Evolutionary conservation across 768 basidiomycete species (phyloP).

Genomic region (Pleurotus salmoneostramineus): DNA sequence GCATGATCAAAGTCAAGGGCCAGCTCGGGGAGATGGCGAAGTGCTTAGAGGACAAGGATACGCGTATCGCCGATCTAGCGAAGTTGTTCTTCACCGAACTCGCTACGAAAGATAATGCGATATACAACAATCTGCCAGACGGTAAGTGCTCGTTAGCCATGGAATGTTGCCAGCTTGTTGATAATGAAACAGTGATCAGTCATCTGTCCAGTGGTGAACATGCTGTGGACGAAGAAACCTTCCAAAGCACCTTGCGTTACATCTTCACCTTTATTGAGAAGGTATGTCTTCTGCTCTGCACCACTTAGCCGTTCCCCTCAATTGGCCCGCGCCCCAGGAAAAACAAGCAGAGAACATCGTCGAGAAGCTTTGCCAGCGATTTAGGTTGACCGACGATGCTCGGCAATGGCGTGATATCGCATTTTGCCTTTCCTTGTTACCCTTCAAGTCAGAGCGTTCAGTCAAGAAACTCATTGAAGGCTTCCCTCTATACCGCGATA

Average conservation of each 20-base stretch:
- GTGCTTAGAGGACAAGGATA: constrained; percentile 90
- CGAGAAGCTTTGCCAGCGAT: constrained; percentile 96
- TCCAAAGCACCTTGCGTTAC: constrained; percentile 90
- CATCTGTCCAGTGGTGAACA: constrained; percentile 89
- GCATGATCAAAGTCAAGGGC: constrained; percentile 99
- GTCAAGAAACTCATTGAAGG: constrained; percentile 96
- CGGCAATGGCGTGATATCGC: constrained; percentile 98
- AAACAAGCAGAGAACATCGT: constrained; percentile 98
- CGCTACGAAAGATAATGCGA: constrained; percentile 96
- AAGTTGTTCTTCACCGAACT: constrained; percentile 97
- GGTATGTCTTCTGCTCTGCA: constrained; percentile 34
- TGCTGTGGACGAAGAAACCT: constrained; percentile 88
- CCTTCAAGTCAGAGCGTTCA: constrained; percentile 95
- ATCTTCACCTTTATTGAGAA: constrained; percentile 98
- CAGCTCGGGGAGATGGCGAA: constrained; percentile 99
- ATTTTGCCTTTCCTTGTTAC: constrained; percentile 89
- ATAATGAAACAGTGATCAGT: constrained; percentile 68
- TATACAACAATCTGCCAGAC: constrained; percentile 98
- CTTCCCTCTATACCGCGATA: constrained; percentile 91
- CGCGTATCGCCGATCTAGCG: constrained; percentile 88
- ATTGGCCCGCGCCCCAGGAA: constrained; percentile 48
- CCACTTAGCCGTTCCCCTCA: neutral
- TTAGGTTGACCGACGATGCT: constrained; percentile 82
- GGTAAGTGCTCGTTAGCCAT: constrained; percentile 39
- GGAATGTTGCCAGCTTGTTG: constrained; percentile 1